These are phyloP conservation scores for Nakazawaea ishiwadae DNA, from an alignment of 805 yeast genomes.

Conservation along the genomic window DNA sequence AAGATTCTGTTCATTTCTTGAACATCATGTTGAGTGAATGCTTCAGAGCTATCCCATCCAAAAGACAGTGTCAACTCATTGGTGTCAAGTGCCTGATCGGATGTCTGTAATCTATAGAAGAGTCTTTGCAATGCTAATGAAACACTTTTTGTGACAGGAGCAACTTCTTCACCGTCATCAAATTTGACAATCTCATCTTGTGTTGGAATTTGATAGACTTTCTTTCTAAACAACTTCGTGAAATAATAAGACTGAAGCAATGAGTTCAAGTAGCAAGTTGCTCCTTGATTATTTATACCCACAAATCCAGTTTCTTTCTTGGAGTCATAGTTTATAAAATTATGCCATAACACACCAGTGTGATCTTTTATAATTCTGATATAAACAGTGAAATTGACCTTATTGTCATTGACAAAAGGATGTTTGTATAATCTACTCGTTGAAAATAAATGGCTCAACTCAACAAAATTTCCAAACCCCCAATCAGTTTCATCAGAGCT, in stretches of 20 bases:
- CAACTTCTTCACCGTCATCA: conserved; percentile 20
- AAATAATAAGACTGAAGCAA: conserved; percentile 85
- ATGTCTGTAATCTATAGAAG: conserved; percentile 73
- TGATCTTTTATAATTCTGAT: conserved; percentile 79
- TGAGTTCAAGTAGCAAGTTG: conserved; percentile 95
- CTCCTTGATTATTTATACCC: conserved; percentile 95
- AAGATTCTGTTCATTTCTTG: conserved; percentile 93
- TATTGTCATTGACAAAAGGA: conserved; percentile 45
- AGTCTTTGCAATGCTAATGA: conserved; percentile 83
- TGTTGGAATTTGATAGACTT: conserved; percentile 89
- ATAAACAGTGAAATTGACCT: conserved; percentile 68
- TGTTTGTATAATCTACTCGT: conserved; percentile 29
- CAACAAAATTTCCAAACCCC: conserved; percentile 87
- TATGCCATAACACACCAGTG: conserved; percentile 94
- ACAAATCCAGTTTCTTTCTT: conserved; percentile 85
- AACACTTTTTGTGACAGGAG: conserved; percentile 46
- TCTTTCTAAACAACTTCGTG: conserved; percentile 74
- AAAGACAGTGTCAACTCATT: conserved; percentile 82
- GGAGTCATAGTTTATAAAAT: conserved; percentile 78
- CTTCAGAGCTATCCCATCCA: conserved; percentile 96
- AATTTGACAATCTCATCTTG: conserved; percentile 37
- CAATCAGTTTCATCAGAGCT: conserved; percentile 78
- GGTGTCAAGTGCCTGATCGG: conserved; percentile 77
- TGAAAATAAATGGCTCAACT: conserved; percentile 39
- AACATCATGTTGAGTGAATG: conserved; percentile 96